Evolutionary conservation across 352 stramenopile species (phyloP).

Genomic region (Globisporangium alternatum): DNA sequence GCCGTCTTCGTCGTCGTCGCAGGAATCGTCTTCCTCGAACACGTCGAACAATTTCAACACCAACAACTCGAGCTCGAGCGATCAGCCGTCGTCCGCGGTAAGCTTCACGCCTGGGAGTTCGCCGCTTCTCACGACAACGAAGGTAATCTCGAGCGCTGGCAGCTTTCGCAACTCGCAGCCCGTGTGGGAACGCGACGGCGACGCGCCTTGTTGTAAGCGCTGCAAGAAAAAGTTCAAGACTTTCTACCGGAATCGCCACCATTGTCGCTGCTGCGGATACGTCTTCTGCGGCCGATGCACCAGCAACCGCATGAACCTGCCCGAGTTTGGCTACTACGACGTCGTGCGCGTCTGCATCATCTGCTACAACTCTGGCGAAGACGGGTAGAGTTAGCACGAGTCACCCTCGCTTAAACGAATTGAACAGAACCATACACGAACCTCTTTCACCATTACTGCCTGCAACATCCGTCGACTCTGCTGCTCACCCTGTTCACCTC

Average conservation of each 20-base stretch:
- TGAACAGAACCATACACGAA: not conserved
- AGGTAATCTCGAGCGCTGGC: constrained; percentile 54
- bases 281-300: constrained; percentile 82
- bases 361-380: constrained; percentile 81
- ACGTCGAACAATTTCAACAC: constrained; percentile 14
- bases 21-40: constrained; percentile 16
- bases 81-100: constrained; percentile 27
- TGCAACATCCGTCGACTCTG: not conserved
- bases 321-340: constrained; percentile 87
- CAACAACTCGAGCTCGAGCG: constrained; percentile 7
- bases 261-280: constrained; percentile 84
- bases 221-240: constrained; percentile 91
- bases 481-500: not conserved
- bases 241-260: constrained; percentile 75
- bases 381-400: constrained; percentile 23
- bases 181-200: constrained; percentile 80
- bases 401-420: not conserved
- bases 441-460: not conserved
- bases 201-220: constrained; percentile 81
- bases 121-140: constrained; percentile 56
- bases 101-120: constrained; percentile 62
- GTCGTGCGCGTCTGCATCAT: constrained; percentile 77
- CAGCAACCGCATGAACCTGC: constrained; percentile 82
- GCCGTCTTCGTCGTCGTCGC: constrained; percentile 23
- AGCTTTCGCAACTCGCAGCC: constrained; percentile 76